A percentile compares a stretch with the other conserved stretches of the same genome.
These are phyloP conservation scores for Nicotiana tabacum DNA, from an alignment of 257 asterid species.

Conservation along the genomic window DNA sequence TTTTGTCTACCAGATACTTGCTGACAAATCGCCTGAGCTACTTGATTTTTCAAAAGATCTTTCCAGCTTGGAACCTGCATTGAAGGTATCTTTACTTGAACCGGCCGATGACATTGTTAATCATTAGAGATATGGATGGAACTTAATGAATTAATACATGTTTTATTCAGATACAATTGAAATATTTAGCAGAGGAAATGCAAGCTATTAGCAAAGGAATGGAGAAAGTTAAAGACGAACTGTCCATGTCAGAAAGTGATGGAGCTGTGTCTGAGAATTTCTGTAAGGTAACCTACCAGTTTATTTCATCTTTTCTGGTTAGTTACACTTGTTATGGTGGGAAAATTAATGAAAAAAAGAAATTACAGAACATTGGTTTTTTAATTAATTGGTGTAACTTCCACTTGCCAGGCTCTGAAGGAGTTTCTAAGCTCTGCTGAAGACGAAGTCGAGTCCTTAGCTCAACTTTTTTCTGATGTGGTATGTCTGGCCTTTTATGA, in stretches of 20 bases:
- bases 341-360: not conserved
- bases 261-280: conserved; percentile 61
- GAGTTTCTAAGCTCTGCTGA: conserved; percentile 61
- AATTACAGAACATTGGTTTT: not conserved
- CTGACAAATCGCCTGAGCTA: conserved; percentile 70
- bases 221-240: conserved; percentile 64
- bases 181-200: conserved; percentile 91
- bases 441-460: conserved; percentile 68
- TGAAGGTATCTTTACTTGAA: conserved; percentile 47
- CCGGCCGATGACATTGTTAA: not conserved
- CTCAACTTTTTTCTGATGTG: conserved; percentile 65
- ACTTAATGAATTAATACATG: no score
- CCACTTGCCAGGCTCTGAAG: conserved; percentile 46
- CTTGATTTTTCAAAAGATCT: conserved; percentile 67
- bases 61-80: conserved; percentile 61
- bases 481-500: conserved; percentile 28
- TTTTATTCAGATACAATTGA: conserved; percentile 62
- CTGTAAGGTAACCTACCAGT: conserved; percentile 40
- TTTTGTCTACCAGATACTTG: conserved; percentile 41
- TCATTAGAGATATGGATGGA: not conserved
- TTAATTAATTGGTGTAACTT: not conserved
- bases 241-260: conserved; percentile 63
- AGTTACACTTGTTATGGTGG: not conserved
- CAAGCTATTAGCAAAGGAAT: conserved; percentile 71
- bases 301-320: not conserved